A percentile compares a stretch with the other conserved stretches of the same genome.
phyloP scores from a whole-genome alignment of 176 grass and related monocot genomes.

The Musa itinerans region DNA sequence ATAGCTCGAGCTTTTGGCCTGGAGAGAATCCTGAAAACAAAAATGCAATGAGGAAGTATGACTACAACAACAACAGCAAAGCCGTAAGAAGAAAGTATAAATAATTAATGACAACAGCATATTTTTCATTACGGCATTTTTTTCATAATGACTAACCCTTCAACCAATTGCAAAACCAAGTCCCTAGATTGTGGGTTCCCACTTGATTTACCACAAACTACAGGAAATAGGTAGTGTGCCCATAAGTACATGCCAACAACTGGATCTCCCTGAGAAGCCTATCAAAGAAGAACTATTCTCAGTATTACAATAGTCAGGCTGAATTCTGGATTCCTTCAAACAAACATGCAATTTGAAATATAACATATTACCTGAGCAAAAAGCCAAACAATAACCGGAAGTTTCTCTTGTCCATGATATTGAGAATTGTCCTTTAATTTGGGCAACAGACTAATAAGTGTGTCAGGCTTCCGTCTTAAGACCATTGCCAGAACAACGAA shows the following conservation, averaged over 20 bases:
- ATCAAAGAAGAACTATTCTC: neutral
- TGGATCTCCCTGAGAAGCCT: constrained; percentile 85
- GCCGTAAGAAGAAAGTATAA: neutral
- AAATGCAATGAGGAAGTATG: neutral
- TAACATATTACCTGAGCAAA: constrained; percentile 64
- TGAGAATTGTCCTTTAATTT: constrained; percentile 65
- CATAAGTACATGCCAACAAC: constrained; percentile 73
- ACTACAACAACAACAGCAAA: neutral
- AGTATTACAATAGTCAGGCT: neutral
- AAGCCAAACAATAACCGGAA: constrained; percentile 72
- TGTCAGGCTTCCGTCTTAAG: constrained; percentile 74
- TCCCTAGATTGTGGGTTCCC: constrained; percentile 77
- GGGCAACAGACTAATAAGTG: constrained; percentile 38
- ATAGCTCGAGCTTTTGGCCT: constrained; percentile 64
- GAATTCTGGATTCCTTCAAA: no score
- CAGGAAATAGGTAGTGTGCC: constrained; percentile 79
- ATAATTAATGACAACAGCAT: neutral
- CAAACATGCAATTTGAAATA: neutral
- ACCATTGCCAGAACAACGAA: constrained; percentile 82
- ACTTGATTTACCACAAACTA: constrained; percentile 59
- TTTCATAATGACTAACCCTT: constrained; percentile 42
- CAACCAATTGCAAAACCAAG: constrained; percentile 82
- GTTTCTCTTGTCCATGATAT: constrained; percentile 79
- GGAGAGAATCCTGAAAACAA: constrained; percentile 47
- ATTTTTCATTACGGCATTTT: neutral